A percentile compares a stretch with the other conserved stretches of the same genome.
Evolutionary conservation across 2,329 filamentous ascomycete species (phyloP).

Genomic region (Xylaria sp.): DNA sequence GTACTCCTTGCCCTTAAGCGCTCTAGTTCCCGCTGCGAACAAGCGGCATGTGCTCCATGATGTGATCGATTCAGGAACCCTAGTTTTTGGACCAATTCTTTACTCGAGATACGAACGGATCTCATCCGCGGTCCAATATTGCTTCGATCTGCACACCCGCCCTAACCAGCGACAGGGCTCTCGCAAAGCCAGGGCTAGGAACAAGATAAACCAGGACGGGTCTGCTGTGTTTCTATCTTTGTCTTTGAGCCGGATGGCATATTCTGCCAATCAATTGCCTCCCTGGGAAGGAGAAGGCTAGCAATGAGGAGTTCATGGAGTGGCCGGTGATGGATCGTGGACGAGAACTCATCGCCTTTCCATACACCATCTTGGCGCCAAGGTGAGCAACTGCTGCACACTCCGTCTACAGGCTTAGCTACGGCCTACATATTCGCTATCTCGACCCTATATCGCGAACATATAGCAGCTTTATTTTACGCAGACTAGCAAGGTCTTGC

Average conservation of each 20-base stretch:
- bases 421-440: conserved; percentile 14
- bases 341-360: conserved; percentile 1
- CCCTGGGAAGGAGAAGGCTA: neutral
- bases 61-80: conserved; percentile 21
- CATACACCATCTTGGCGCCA: conserved; percentile 10
- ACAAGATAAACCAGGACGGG: neutral
- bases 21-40: conserved; percentile 4
- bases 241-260: neutral
- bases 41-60: neutral
- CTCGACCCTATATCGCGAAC: conserved; percentile 7
- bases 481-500: neutral
- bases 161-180: neutral
- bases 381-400: conserved; percentile 5
- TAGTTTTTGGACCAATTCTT: neutral
- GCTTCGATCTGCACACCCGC: neutral
- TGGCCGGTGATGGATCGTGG: conserved; percentile 8
- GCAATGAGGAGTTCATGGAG: neutral
- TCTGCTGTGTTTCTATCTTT: neutral
- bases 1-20: neutral
- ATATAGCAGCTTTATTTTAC: conserved; percentile 19
- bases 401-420: conserved; percentile 20
- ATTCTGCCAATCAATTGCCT: neutral
- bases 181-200: neutral
- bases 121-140: neutral
- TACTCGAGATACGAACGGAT: conserved; percentile 16